Conservation (phyloP, 352 stramenopile species). For the Pythium grandisporangium region DNA sequence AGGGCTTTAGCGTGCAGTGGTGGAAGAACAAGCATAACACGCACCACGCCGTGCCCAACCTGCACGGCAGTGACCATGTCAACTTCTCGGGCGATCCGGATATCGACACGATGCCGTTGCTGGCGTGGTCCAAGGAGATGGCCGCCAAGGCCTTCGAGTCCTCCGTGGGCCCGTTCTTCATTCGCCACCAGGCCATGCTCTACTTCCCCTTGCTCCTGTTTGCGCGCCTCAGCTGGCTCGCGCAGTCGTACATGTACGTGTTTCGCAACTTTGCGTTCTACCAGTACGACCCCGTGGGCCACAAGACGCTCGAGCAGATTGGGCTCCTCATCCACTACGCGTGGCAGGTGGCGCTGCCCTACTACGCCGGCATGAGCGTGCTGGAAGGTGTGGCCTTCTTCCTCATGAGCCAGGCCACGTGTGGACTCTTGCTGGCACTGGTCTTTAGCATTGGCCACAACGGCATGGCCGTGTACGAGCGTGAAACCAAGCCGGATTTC, state of each 20-base stretch:
- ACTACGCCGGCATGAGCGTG: conserved; percentile 54
- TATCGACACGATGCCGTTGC: conserved; percentile 98
- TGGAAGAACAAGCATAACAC: conserved; percentile 99
- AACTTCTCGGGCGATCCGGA: conserved; percentile 91
- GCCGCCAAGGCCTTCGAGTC: conserved; percentile 81
- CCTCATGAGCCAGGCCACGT: conserved; percentile 81
- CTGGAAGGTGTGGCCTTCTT: conserved; percentile 73
- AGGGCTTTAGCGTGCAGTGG: conserved; percentile 96
- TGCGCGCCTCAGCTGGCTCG: conserved; percentile 94
- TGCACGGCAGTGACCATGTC: conserved; percentile 87
- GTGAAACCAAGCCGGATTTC: conserved; percentile 93
- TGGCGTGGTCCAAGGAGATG: conserved; percentile 97
- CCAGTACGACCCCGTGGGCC: conserved; percentile 80
- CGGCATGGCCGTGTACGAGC: conserved; percentile 97
- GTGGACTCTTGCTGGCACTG: conserved; percentile 92
- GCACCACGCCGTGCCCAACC: conserved; percentile 97
- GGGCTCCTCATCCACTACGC: conserved; percentile 85
- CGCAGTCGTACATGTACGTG: conserved; percentile 95
- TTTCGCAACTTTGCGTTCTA: conserved; percentile 83
- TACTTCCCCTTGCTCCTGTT: conserved; percentile 98
- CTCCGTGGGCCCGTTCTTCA: conserved; percentile 82
- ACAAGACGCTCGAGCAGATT: conserved; percentile 69
- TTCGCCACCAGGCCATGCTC: conserved; percentile 89
- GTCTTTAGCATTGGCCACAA: conserved; percentile 98
- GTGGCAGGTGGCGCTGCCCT: conserved; percentile 86